phyloP scores from a whole-genome alignment of 2,329 filamentous ascomycete genomes.

The Lecanicillium sp. region DNA sequence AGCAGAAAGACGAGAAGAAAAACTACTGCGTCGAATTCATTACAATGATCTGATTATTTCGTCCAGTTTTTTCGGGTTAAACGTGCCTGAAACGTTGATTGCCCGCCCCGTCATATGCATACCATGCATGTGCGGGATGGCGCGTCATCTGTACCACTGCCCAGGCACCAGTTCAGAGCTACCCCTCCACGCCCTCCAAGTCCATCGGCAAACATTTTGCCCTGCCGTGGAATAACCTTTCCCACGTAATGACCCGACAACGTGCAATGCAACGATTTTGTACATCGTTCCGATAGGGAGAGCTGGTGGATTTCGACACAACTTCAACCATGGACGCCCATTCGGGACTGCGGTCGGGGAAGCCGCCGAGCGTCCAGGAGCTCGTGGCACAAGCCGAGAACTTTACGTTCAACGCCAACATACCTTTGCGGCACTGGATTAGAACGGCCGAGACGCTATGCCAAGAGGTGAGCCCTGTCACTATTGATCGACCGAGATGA shows the following conservation, averaged over 20 bases:
- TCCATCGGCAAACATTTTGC: constrained; percentile 7
- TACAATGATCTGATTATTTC: not conserved
- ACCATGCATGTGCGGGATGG: not conserved
- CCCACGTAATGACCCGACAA: not conserved
- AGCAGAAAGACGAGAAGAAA: too few relatives aligned
- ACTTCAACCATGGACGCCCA: constrained; percentile 21
- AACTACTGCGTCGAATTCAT: too few relatives aligned
- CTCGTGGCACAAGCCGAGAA: constrained; percentile 69
- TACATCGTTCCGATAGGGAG: constrained; percentile 7
- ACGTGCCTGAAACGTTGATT: not conserved
- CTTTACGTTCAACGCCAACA: constrained; percentile 73
- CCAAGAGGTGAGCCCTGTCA: constrained; percentile 59
- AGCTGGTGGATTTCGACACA: not conserved
- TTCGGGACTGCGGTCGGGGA: constrained; percentile 30
- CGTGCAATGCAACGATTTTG: not conserved
- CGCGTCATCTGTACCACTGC: constrained; percentile 3
- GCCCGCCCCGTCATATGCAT: constrained; percentile 6
- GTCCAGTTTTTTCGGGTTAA: not conserved
- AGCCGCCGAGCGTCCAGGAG: constrained; percentile 66
- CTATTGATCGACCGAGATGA: not conserved
- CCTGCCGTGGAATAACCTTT: constrained; percentile 1
- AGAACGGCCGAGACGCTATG: constrained; percentile 72
- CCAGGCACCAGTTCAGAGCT: constrained; percentile 11
- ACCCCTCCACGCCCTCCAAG: constrained; percentile 12
- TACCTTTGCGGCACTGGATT: constrained; percentile 75